Percentiles rank a stretch among this genome's conserved stretches.
These are phyloP conservation scores for Aspergillus spinulosporus DNA, from an alignment of 2,329 filamentous ascomycete species.

Conservation along the genomic window DNA sequence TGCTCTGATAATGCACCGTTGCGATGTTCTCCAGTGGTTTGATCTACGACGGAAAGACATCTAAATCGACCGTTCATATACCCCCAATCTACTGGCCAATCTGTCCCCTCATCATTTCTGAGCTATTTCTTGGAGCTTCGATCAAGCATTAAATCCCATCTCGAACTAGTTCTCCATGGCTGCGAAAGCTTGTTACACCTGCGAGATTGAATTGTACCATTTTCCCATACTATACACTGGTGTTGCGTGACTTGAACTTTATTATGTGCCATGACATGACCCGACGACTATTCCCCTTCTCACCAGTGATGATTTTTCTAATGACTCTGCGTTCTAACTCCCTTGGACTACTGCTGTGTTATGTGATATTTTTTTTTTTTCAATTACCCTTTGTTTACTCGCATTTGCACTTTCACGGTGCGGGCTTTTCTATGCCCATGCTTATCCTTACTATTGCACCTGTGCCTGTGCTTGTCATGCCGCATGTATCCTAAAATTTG, in stretches of 20 bases:
- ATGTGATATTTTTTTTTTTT: background rate
- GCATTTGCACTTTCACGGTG: background rate
- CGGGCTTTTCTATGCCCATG: background rate
- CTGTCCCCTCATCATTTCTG: background rate
- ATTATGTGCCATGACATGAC: constrained; percentile 10
- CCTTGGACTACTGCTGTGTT: background rate
- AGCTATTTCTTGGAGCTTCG: background rate
- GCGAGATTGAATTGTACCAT: constrained; percentile 12
- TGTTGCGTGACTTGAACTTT: constrained; percentile 12
- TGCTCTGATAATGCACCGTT: no score
- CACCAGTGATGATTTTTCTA: background rate
- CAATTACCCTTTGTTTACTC: background rate
- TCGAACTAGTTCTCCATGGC: background rate
- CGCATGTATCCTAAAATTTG: constrained; percentile 7
- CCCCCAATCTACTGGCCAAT: background rate
- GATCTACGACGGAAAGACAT: no score
- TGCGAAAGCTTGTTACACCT: constrained; percentile 8
- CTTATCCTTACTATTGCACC: background rate
- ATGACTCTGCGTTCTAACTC: background rate
- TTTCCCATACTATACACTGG: constrained; percentile 9
- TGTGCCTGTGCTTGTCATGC: background rate
- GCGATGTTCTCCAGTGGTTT: no score
- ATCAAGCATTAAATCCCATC: background rate
- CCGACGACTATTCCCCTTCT: background rate
- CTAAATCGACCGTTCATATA: no score